Conservation (phyloP, 2,329 filamentous ascomycete genomes). For the Pyricularia sp. region DNA sequence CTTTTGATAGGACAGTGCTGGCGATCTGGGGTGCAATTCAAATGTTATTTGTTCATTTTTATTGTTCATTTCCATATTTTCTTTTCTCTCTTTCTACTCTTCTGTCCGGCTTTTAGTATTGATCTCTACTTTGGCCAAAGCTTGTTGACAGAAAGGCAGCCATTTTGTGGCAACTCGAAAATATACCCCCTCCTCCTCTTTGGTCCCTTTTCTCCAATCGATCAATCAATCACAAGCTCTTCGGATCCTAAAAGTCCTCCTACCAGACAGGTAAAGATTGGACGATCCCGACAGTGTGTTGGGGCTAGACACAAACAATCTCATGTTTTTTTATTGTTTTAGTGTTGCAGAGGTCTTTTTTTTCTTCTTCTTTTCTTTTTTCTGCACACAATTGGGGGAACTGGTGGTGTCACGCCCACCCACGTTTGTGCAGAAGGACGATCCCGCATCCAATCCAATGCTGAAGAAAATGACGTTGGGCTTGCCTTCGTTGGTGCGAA, state of each 20-base stretch:
- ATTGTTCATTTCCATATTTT: conserved; percentile 1
- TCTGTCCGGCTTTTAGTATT: background rate
- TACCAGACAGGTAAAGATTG: too few species aligned
- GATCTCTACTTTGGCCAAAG: background rate
- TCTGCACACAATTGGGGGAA: background rate
- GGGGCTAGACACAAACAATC: background rate
- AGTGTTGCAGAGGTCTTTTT: background rate
- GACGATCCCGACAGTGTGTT: too few species aligned
- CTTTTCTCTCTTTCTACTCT: background rate
- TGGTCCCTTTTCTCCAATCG: background rate
- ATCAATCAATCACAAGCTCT: background rate
- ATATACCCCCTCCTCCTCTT: conserved; percentile 7
- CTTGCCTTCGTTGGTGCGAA: background rate
- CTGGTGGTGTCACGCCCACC: background rate
- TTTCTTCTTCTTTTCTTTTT: background rate
- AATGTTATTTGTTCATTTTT: conserved; percentile 19
- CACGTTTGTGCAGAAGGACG: background rate
- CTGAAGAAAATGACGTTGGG: background rate
- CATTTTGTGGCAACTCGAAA: conserved; percentile 9
- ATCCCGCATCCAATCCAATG: background rate
- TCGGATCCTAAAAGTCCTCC: background rate
- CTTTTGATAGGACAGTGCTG: conserved; percentile 36
- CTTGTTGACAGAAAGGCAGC: background rate
- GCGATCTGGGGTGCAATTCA: conserved; percentile 41
- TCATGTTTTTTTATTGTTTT: background rate